Base-by-base conservation (phyloP, 2,329 filamentous ascomycete species). In the Botrytis porri region DNA sequence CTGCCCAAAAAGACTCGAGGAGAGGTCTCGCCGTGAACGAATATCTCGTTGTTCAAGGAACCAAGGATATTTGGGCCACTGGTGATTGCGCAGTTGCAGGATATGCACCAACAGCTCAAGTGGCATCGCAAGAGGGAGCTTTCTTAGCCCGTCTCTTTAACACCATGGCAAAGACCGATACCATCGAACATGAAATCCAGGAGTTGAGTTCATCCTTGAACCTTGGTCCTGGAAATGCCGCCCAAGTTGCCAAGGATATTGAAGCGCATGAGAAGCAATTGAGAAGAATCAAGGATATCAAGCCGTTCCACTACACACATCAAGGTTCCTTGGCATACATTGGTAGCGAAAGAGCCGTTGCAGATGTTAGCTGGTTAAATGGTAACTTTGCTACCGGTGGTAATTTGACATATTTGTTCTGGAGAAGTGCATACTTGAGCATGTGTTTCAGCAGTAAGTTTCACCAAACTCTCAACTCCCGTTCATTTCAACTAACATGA, bases 381-480 rank as follows among this genome's bases (percentile, higher is more conserved):
- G 96, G 96, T 77, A 99, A 98, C 86, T 88, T 99, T 79, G 95
- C 96, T 75, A 93, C 92, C 63, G 96, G 95, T 81, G 96, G 96
- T 82, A 93, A 92, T 80, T 86, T 98, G 84, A 99, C 96, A 73
- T 99, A 97, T 85, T 89, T 98, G 78, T 99, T 99, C 90, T 99
- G 96, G 96, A 89, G 95, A 82, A 97, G 93, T 81, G 96, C 95
- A 72, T 99, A 99, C 84, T 86, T 99, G 83, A 98, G 94, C 88
- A 99, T 99, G 96, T 98, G 95, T 89, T 99, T 99, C 84, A 98
- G 95, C 90, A 95, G 94, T 96, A 88, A 90, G 93, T 92, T 78
- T 74, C 51, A 32, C 43, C 62, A 32, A 54, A 32, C 54, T 61
- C 9, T 70, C 25, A 66, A 48, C 29, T 57, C 45, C 16, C 20